Evolutionary conservation across 2,329 filamentous ascomycete genomes (phyloP).

Genomic region (Apiospora sp.): DNA sequence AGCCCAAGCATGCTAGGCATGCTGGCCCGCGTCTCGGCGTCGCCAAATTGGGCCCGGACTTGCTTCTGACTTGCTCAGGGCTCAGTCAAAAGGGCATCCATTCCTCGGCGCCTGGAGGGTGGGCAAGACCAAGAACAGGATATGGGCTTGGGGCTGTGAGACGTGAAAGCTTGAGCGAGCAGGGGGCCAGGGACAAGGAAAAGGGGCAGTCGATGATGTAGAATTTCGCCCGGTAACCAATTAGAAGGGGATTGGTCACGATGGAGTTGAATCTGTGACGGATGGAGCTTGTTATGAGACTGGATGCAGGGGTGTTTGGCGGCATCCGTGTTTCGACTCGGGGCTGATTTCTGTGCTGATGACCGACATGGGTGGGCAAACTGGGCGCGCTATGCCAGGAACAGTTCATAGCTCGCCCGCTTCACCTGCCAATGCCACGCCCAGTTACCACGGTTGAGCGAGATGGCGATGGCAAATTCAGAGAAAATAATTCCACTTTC

Average conservation of each 20-base stretch:
- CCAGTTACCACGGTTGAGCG: not conserved
- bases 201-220: conserved; percentile 6
- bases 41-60: not conserved
- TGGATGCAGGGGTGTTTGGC: conserved; percentile 15
- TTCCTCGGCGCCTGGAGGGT: not conserved
- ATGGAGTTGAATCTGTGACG: conserved; percentile 10
- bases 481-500: not conserved
- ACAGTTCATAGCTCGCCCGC: conserved; percentile 10
- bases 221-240: conserved; percentile 3
- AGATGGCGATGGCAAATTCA: not conserved
- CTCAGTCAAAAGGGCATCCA: not conserved
- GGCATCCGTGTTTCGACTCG: conserved; percentile 22
- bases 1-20: conserved; percentile 15
- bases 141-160: conserved; percentile 3
- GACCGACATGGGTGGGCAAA: not conserved
- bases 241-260: not conserved
- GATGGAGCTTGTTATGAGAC: conserved; percentile 19
- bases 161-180: not conserved
- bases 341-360: conserved; percentile 5
- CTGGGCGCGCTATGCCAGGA: conserved; percentile 9
- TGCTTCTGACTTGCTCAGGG: not conserved
- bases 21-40: conserved; percentile 6
- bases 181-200: not conserved
- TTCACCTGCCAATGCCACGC: not conserved
- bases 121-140: not conserved